Evolutionary conservation across 805 yeast species (phyloP).

Genomic region (Cephaloascus albidus): DNA sequence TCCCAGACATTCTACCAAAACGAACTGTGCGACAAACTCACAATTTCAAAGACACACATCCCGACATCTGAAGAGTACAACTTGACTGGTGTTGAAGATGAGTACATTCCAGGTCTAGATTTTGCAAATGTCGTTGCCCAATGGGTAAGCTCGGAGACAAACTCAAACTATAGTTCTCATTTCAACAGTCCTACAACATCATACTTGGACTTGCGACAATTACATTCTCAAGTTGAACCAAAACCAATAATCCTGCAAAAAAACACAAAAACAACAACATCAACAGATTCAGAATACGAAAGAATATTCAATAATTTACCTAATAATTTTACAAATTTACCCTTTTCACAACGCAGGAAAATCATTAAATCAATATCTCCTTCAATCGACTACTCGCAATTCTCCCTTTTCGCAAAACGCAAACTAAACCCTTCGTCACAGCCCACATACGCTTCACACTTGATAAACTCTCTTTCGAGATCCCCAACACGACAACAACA

Average conservation of each 20-base stretch:
- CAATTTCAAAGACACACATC: conserved; percentile 5
- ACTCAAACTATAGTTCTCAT: not conserved
- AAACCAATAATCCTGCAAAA: conserved; percentile 24
- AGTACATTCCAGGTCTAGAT: conserved; percentile 66
- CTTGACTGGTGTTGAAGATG: conserved; percentile 55
- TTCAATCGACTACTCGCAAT: conserved; percentile 32
- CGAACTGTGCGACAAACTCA: no score
- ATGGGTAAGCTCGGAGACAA: conserved; percentile 25
- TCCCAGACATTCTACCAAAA: conserved; percentile 1
- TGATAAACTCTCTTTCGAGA: conserved; percentile 26
- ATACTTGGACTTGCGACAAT: conserved; percentile 27
- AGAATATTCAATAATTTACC: conserved; percentile 27
- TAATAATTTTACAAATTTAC: conserved; percentile 28
- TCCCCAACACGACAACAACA: conserved; percentile 17
- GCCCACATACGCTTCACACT: conserved; percentile 29
- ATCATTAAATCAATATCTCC: conserved; percentile 20
- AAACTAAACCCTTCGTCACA: conserved; percentile 16
- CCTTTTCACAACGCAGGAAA: conserved; percentile 32
- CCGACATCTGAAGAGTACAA: conserved; percentile 2
- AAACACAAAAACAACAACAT: not conserved
- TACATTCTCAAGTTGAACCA: conserved; percentile 35
- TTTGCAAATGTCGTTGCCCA: conserved; percentile 36
- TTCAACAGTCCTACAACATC: conserved; percentile 8
- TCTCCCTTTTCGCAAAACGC: conserved; percentile 28
- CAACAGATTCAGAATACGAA: conserved; percentile 18